Evolutionary conservation across 208 protist genomes (phyloP).

Genomic region (Herpetomonas tarakana): DNA sequence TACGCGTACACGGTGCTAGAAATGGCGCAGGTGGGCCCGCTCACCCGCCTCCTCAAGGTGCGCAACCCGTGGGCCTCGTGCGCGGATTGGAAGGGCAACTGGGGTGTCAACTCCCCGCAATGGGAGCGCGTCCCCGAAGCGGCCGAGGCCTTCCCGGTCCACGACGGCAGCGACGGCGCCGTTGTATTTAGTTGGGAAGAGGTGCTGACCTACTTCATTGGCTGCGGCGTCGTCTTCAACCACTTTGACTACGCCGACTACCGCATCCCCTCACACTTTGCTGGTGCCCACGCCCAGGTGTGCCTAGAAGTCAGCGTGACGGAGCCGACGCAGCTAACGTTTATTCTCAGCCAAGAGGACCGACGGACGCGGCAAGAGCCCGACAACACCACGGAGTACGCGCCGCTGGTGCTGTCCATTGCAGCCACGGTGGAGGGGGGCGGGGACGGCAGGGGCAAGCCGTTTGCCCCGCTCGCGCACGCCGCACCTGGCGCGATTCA

Average conservation of each 20-base stretch:
- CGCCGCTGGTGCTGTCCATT: slow-evolving; percentile 48
- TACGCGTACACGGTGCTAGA: slow-evolving; percentile 54
- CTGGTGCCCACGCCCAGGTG: slow-evolving; percentile 22
- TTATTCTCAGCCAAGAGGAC: slow-evolving; percentile 54
- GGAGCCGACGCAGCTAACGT: slow-evolving; percentile 29
- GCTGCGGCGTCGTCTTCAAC: slow-evolving; percentile 45
- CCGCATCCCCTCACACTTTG: slow-evolving; percentile 48
- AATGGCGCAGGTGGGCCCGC: slow-evolving; percentile 12
- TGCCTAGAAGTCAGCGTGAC: slow-evolving; percentile 42
- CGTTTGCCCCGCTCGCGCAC: neutral
- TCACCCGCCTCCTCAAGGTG: slow-evolving; percentile 32
- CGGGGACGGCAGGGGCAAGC: neutral
- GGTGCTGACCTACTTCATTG: slow-evolving; percentile 46
- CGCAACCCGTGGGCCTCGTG: slow-evolving; percentile 58
- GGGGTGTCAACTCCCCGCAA: slow-evolving; percentile 29
- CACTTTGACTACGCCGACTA: slow-evolving; percentile 43
- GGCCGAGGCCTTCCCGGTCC: slow-evolving; percentile 25
- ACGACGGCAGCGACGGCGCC: slow-evolving; percentile 33
- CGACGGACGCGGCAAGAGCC: slow-evolving; percentile 24
- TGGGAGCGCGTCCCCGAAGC: slow-evolving; percentile 48
- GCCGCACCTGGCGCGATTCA: neutral
- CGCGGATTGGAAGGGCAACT: slow-evolving; percentile 52
- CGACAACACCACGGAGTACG: slow-evolving; percentile 32
- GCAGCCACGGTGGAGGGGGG: slow-evolving; percentile 5
- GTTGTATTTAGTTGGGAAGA: slow-evolving; percentile 54